These are phyloP conservation scores for Plasmopara muralis DNA, from an alignment of 352 stramenopile genomes.

Conservation along the genomic window DNA sequence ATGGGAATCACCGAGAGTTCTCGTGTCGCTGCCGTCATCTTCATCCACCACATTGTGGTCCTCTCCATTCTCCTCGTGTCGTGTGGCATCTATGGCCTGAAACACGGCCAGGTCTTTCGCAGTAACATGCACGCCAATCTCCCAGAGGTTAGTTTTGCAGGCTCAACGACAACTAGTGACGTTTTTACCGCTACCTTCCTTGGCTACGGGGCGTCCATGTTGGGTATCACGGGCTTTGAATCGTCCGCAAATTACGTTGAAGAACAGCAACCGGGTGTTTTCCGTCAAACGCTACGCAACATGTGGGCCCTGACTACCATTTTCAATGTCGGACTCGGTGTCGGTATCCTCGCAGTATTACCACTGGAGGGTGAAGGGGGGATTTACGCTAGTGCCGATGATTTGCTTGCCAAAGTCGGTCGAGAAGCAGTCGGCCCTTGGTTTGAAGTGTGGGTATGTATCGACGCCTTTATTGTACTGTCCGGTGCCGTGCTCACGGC, in stretches of 20 bases:
- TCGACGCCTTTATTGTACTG: constrained; percentile 85
- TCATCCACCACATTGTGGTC: constrained; percentile 62
- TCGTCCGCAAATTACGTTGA: constrained; percentile 83
- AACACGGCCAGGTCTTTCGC: constrained; percentile 43
- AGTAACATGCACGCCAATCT: constrained; percentile 55
- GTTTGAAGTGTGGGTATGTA: constrained; percentile 42
- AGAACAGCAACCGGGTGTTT: constrained; percentile 70
- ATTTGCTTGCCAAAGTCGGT: constrained; percentile 57
- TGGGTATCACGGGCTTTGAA: constrained; percentile 87
- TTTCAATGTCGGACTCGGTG: constrained; percentile 19
- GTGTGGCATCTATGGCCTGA: constrained; percentile 43
- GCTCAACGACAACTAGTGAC: constrained; percentile 28
- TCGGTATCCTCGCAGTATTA: constrained; percentile 56
- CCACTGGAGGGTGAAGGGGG: constrained; percentile 36
- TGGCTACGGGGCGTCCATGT: constrained; percentile 63
- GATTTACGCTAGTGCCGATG: constrained; percentile 41
- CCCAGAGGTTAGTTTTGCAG: constrained; percentile 48
- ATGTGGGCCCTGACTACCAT: constrained; percentile 21
- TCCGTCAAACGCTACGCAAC: constrained; percentile 44
- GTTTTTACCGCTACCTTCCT: constrained; percentile 56
- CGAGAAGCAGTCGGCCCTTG: constrained; percentile 26
- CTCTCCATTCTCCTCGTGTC: constrained; percentile 46
- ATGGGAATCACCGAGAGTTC: constrained; percentile 80
- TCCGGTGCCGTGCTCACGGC: constrained; percentile 76
- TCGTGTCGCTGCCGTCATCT: constrained; percentile 68